Conservation (phyloP, 1,284 basidiomycete species). For the Hemileia vastatrix region DNA sequence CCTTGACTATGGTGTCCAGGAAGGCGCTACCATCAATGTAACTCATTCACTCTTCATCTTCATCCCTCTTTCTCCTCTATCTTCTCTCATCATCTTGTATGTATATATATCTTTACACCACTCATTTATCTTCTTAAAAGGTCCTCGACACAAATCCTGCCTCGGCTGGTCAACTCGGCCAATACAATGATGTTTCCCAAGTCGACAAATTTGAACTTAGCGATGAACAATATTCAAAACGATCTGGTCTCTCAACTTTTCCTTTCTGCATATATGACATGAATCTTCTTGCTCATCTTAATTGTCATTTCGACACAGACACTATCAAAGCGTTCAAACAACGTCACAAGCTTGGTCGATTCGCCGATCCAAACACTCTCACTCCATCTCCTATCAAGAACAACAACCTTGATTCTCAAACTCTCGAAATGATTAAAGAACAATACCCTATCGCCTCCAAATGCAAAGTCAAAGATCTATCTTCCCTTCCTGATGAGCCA, state of each 20-base stretch:
- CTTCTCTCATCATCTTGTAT: no score
- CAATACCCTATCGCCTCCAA: constrained; percentile 55
- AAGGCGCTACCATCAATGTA: constrained; percentile 17
- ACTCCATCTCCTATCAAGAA: not conserved
- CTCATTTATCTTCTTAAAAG: not conserved
- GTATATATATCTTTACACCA: not conserved
- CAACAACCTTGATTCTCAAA: not conserved
- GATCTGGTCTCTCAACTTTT: constrained; percentile 53
- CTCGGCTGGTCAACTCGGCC: constrained; percentile 47
- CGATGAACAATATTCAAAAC: constrained; percentile 66
- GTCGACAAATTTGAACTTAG: constrained; percentile 90
- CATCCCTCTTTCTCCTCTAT: no score
- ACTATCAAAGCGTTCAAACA: constrained; percentile 85
- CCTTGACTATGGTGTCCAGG: constrained; percentile 11
- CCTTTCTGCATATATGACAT: constrained; percentile 13
- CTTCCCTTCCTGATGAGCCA: constrained; percentile 48
- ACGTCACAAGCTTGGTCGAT: constrained; percentile 77
- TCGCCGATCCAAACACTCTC: constrained; percentile 49
- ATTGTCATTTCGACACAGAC: no score
- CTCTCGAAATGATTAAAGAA: constrained; percentile 33
- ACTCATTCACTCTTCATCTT: no score
- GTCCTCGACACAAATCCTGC: constrained; percentile 1
- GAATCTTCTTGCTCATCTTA: no score
- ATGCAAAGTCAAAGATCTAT: constrained; percentile 69
- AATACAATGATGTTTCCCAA: constrained; percentile 69